phyloP scores from a whole-genome alignment of 2,329 filamentous ascomycete genomes.

The Ophiocordyceps sinensis region DNA sequence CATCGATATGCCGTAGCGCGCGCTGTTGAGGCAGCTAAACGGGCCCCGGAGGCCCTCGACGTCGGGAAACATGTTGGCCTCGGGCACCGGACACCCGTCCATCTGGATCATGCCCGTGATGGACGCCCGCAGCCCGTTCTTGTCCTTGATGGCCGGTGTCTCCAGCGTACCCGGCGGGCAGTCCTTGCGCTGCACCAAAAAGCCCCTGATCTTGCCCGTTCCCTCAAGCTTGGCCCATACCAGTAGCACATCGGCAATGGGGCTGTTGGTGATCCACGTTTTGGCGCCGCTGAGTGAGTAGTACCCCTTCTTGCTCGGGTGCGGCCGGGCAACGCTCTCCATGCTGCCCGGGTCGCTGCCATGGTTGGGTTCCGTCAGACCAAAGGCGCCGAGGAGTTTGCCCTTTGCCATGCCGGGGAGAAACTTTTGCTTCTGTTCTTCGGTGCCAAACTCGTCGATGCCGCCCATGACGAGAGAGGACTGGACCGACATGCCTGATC shows the following conservation, averaged over 20 bases:
- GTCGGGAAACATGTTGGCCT: slow-evolving; percentile 85
- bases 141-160: slow-evolving; percentile 86
- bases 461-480: slow-evolving; percentile 88
- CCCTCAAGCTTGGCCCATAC: slow-evolving; percentile 89
- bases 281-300: slow-evolving; percentile 68
- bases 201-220: slow-evolving; percentile 88
- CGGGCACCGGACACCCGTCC: slow-evolving; percentile 76
- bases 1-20: slow-evolving; percentile 84
- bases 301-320: slow-evolving; percentile 73
- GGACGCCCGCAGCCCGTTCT: slow-evolving; percentile 83
- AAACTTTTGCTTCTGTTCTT: slow-evolving; percentile 76
- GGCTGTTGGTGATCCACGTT: slow-evolving; percentile 94
- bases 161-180: slow-evolving; percentile 81
- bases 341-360: slow-evolving; percentile 84
- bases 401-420: slow-evolving; percentile 72
- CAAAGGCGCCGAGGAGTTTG: slow-evolving; percentile 72
- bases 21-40: slow-evolving; percentile 89
- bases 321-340: slow-evolving; percentile 75
- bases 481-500: slow-evolving; percentile 87
- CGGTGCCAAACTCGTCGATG: slow-evolving; percentile 74
- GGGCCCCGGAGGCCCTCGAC: slow-evolving; percentile 79
- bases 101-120: slow-evolving; percentile 98
- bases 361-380: slow-evolving; percentile 84
- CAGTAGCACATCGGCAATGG: slow-evolving; percentile 70
- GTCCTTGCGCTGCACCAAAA: slow-evolving; percentile 71